phyloP scores from a whole-genome alignment of 192 early-diverging fungal species.

The Backusella australiensis region DNA sequence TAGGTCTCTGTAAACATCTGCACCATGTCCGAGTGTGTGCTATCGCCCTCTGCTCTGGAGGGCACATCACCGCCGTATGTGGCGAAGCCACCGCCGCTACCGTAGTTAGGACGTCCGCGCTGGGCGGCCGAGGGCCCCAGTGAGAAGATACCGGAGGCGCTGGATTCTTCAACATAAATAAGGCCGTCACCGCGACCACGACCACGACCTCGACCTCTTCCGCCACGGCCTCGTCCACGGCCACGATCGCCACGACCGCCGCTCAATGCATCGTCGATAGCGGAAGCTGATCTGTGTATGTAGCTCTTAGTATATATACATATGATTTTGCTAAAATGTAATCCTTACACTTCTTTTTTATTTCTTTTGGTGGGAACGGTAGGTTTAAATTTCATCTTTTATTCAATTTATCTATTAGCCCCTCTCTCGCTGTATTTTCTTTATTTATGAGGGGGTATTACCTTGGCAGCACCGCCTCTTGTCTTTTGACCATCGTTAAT shows the following conservation, averaged over 20 bases:
- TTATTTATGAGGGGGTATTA: neutral
- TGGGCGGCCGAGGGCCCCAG: constrained; percentile 39
- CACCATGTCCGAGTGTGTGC: constrained; percentile 17
- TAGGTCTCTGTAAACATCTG: neutral
- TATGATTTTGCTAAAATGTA: neutral
- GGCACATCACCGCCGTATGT: constrained; percentile 18
- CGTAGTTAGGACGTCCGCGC: neutral
- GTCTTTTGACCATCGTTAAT: constrained; percentile 33
- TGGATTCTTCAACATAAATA: constrained; percentile 20
- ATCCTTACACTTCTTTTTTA: constrained; percentile 51
- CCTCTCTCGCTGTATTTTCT: neutral
- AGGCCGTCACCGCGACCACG: constrained; percentile 30
- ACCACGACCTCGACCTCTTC: constrained; percentile 27
- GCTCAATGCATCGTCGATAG: constrained; percentile 10
- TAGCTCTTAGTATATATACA: neutral
- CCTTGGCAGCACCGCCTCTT: constrained; percentile 42
- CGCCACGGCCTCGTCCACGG: constrained; percentile 44
- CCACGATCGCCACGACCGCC: constrained; percentile 33
- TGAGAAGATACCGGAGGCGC: constrained; percentile 53
- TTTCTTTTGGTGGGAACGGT: constrained; percentile 55
- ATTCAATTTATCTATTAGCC: neutral
- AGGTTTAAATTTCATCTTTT: constrained; percentile 60
- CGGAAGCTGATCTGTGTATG: constrained; percentile 8
- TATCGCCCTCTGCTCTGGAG: constrained; percentile 14
- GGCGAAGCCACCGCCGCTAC: constrained; percentile 12